Evolutionary conservation across 768 basidiomycete species (phyloP).

Genomic region (Plicaturopsis crispa): DNA sequence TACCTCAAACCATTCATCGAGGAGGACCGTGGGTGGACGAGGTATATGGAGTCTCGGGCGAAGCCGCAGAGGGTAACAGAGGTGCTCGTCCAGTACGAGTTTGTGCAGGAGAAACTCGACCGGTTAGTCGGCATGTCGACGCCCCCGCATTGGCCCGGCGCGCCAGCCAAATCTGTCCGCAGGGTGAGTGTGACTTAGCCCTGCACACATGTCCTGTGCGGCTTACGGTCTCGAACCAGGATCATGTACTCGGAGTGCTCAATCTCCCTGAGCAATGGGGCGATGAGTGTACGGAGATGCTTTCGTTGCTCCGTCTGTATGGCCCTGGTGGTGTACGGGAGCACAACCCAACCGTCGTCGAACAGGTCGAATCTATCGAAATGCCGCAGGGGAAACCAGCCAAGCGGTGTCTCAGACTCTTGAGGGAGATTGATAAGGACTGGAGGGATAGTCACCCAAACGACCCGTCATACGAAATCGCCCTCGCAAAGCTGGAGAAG

Average conservation of each 20-base stretch:
- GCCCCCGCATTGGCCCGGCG: conserved; percentile 32
- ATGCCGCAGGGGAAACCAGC: conserved; percentile 36
- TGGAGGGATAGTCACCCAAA: conserved; percentile 28
- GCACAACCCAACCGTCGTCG: conserved; percentile 40
- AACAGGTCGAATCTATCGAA: conserved; percentile 40
- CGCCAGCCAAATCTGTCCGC: conserved; percentile 28
- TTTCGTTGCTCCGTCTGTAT: conserved; percentile 44
- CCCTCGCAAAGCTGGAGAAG: too few species aligned
- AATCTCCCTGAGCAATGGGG: conserved; percentile 36
- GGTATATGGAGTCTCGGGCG: conserved; percentile 37
- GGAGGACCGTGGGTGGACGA: conserved; percentile 34
- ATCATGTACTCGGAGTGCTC: conserved; percentile 47
- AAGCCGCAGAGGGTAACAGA: conserved; percentile 31
- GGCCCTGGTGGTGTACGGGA: conserved; percentile 44
- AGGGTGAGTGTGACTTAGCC: conserved; percentile 27
- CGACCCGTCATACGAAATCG: too few species aligned
- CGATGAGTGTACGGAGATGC: conserved; percentile 40
- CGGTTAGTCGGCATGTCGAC: conserved; percentile 34
- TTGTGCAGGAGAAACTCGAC: conserved; percentile 44
- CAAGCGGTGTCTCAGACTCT: conserved; percentile 37
- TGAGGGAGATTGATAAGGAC: conserved; percentile 39
- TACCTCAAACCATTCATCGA: conserved; percentile 37
- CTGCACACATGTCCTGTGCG: conserved; percentile 8
- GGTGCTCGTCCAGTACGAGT: conserved; percentile 40
- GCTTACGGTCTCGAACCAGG: conserved; percentile 24